Evolutionary conservation across 805 yeast genomes (phyloP).

Genomic region (Kodamaea kaohsiungensis): DNA sequence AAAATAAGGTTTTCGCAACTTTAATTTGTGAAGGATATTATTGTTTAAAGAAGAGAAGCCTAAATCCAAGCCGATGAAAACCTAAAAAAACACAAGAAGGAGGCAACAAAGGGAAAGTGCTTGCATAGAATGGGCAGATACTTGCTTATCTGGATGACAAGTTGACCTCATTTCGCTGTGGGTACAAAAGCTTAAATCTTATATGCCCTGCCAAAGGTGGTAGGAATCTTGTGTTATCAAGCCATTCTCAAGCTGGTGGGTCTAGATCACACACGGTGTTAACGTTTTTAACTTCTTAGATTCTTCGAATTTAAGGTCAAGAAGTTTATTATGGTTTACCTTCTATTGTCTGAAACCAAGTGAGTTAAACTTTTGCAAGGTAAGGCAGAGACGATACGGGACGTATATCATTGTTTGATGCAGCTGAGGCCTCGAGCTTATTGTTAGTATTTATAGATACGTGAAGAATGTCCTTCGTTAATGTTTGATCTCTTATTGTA

Average conservation of each 20-base stretch:
- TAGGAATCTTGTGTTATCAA: not conserved
- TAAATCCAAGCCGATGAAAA: not conserved
- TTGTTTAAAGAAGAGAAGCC: not conserved
- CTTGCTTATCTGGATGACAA: not conserved
- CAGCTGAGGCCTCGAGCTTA: not conserved
- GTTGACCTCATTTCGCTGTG: not conserved
- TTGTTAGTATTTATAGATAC: not conserved
- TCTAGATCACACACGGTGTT: not conserved
- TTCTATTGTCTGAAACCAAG: not conserved
- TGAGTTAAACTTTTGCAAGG: not conserved
- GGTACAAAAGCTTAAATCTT: not conserved
- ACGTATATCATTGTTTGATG: not conserved
- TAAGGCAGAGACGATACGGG: slow-evolving; percentile 1
- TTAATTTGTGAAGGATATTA: not conserved
- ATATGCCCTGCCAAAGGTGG: not conserved
- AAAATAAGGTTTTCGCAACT: not conserved
- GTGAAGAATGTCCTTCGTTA: not conserved
- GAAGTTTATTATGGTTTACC: not conserved
- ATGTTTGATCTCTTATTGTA: not conserved
- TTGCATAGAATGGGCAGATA: not conserved
- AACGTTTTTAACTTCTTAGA: not conserved
- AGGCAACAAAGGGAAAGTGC: not conserved
- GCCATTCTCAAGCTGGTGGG: not conserved
- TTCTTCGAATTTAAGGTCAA: not conserved
- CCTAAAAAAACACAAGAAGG: not conserved